Evolutionary conservation across 148 eudicot species (phyloP).

Genomic region (Nyssa sinensis): DNA sequence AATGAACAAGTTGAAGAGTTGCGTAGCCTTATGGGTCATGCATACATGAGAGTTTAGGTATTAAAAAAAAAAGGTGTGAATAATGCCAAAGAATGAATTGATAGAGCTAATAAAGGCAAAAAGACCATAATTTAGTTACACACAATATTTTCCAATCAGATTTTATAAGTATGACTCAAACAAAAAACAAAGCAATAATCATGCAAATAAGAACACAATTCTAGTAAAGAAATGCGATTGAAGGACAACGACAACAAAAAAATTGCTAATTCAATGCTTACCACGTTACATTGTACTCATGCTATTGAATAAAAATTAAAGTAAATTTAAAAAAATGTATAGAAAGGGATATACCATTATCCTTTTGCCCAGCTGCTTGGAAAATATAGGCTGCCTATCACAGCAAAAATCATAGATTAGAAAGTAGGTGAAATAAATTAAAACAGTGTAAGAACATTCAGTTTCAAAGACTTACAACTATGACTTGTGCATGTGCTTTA

Average conservation of each 20-base stretch:
- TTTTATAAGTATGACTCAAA: not conserved
- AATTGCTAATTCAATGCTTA: not conserved
- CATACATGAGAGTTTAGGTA: too few relatives aligned
- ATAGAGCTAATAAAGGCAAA: too few relatives aligned
- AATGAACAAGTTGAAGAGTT: too few relatives aligned
- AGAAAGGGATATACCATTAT: conserved; percentile 37
- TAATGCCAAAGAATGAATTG: too few relatives aligned
- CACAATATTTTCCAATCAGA: not conserved
- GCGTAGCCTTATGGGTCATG: too few relatives aligned
- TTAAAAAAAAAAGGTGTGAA: too few relatives aligned
- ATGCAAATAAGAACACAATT: too few relatives aligned
- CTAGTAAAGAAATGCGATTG: not conserved
- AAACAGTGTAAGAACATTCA: not conserved
- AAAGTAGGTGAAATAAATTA: not conserved
- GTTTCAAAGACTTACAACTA: conserved; percentile 47
- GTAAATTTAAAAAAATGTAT: not conserved
- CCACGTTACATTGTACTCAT: not conserved
- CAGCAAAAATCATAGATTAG: conserved; percentile 17
- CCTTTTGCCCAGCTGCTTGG: conserved; percentile 59
- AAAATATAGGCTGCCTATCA: conserved; percentile 79
- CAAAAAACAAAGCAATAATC: not conserved
- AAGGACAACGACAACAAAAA: not conserved
- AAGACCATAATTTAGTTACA: too few relatives aligned
- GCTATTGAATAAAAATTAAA: not conserved
- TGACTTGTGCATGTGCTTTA: conserved; percentile 89